These are phyloP conservation scores for Kazachstania taianensis DNA, from an alignment of 805 yeast species.

Conservation along the genomic window DNA sequence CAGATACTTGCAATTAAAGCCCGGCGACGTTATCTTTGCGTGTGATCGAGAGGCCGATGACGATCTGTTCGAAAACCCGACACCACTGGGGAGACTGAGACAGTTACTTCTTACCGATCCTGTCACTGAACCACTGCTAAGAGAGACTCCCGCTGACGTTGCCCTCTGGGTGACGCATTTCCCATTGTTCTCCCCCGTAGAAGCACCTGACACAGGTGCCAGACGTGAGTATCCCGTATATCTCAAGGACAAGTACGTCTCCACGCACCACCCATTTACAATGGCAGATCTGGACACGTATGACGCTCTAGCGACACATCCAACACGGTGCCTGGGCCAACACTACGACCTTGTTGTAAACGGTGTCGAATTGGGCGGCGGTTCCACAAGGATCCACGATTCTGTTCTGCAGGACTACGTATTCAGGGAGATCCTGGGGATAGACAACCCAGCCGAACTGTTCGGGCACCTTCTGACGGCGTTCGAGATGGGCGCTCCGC, in stretches of 20 bases:
- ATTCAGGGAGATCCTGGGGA: slow-evolving; percentile 52
- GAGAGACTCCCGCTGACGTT: slow-evolving; percentile 28
- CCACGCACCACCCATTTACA: slow-evolving; percentile 97
- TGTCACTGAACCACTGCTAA: slow-evolving; percentile 32
- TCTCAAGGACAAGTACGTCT: slow-evolving; percentile 36
- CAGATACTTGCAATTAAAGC: slow-evolving; percentile 32
- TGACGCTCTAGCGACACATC: slow-evolving; percentile 39
- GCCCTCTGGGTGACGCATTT: slow-evolving; percentile 86
- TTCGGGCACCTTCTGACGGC: slow-evolving; percentile 85
- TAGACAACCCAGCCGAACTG: slow-evolving; percentile 46
- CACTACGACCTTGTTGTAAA: slow-evolving; percentile 91
- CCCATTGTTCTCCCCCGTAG: slow-evolving; percentile 80
- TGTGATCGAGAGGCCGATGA: slow-evolving; percentile 52
- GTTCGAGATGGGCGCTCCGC: slow-evolving; percentile 88
- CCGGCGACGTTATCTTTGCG: slow-evolving; percentile 70
- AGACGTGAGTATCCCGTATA: slow-evolving; percentile 50
- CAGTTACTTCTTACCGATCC: slow-evolving; percentile 51
- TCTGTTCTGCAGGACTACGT: slow-evolving; percentile 65
- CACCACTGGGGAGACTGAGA: slow-evolving; percentile 82
- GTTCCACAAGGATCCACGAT: slow-evolving; percentile 91
- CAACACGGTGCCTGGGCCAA: slow-evolving; percentile 67
- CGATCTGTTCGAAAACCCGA: slow-evolving; percentile 80
- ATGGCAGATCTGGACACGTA: slow-evolving; percentile 74
- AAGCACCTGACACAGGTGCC: slow-evolving; percentile 19
- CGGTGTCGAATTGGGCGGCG: slow-evolving; percentile 96